Evolutionary conservation across 352 stramenopile species (phyloP).

Genomic region (Saprolegnia parasitica): DNA sequence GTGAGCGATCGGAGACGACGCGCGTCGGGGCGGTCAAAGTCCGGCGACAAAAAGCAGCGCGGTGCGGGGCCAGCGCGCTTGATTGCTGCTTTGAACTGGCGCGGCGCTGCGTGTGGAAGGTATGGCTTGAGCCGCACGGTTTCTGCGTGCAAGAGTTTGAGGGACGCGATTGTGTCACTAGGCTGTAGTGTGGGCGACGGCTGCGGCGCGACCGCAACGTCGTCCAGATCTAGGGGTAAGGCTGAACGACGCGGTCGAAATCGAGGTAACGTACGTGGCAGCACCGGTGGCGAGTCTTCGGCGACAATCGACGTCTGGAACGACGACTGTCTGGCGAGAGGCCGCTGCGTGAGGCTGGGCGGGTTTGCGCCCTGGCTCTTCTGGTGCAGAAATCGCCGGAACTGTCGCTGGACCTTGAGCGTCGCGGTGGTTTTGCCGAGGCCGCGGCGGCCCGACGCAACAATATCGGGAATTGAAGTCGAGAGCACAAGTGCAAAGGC

Average conservation of each 20-base stretch:
- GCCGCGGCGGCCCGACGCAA: not conserved
- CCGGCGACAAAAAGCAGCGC: conserved; percentile 20
- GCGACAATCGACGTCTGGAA: not conserved
- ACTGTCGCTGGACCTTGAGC: conserved; percentile 24
- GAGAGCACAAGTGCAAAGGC: conserved; percentile 4
- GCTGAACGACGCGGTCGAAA: no score
- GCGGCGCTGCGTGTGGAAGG: not conserved
- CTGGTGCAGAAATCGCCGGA: conserved; percentile 15
- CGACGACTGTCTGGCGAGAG: not conserved
- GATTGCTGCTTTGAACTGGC: not conserved
- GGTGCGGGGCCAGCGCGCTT: not conserved
- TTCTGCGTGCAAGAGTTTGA: not conserved
- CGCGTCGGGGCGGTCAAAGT: conserved; percentile 23
- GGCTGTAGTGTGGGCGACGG: not conserved
- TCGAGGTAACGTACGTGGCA: no score
- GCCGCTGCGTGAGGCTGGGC: not conserved
- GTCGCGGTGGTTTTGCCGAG: conserved; percentile 23
- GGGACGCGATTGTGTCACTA: conserved; percentile 2
- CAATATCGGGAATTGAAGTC: conserved; percentile 3
- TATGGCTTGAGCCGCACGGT: not conserved
- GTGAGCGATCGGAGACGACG: conserved; percentile 17
- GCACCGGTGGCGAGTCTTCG: no score
- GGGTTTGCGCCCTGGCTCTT: conserved; percentile 5
- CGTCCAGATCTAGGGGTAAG: no score
- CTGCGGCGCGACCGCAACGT: not conserved